phyloP scores from a whole-genome alignment of 164 flowering plant genomes.

The Magnolia kwangsiensis region DNA sequence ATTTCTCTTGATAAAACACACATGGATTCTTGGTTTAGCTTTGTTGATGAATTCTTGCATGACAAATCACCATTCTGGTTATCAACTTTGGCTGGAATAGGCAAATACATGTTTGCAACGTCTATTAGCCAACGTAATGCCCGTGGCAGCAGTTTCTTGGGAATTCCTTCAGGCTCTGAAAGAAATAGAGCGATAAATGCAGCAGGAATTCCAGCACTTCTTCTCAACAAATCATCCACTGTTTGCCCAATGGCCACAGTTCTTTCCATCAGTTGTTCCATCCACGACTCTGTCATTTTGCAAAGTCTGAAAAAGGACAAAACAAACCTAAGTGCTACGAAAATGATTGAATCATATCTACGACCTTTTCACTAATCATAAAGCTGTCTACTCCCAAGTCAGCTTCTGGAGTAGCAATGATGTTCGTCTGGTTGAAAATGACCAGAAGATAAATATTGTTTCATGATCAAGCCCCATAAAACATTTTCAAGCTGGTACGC shows the following conservation, averaged over 20 bases:
- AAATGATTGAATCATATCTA: neutral
- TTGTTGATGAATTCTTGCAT: constrained; percentile 8
- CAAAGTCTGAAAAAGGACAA: constrained; percentile 56
- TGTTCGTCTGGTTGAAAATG: neutral
- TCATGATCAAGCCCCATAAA: neutral
- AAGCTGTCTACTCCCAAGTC: neutral
- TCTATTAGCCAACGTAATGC: constrained; percentile 85
- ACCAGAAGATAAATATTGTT: neutral
- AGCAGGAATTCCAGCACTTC: constrained; percentile 99
- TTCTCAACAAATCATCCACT: constrained; percentile 87
- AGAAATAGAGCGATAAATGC: constrained; percentile 92
- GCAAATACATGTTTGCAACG: constrained; percentile 50
- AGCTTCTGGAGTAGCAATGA: neutral
- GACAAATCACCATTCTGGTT: constrained; percentile 8
- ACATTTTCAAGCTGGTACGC: neutral
- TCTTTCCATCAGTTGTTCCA: constrained; percentile 95
- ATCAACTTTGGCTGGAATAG: constrained; percentile 25
- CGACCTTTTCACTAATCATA: neutral
- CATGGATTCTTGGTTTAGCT: constrained; percentile 15
- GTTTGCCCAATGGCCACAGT: constrained; percentile 79
- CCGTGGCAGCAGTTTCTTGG: constrained; percentile 87
- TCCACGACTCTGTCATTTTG: constrained; percentile 90
- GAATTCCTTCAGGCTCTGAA: constrained; percentile 89
- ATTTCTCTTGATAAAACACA: constrained; percentile 14
- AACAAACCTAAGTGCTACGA: neutral